Conservation (phyloP, 305 asterid species). For the Fraxinus angustifolia region DNA sequence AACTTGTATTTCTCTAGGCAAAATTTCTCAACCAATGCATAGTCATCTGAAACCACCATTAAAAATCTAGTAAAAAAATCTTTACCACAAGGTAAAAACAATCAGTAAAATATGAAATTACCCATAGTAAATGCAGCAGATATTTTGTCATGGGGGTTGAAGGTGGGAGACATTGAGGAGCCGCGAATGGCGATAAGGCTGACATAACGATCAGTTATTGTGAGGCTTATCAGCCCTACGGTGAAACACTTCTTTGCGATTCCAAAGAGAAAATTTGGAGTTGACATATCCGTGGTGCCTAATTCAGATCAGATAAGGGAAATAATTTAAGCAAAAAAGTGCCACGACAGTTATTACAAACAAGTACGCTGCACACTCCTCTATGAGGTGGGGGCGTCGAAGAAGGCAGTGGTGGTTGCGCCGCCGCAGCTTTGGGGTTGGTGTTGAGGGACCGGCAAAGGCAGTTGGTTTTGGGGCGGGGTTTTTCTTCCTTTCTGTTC, state of each 20-base stretch:
- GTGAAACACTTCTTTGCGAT: slow-evolving; percentile 52
- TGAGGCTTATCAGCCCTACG: slow-evolving; percentile 54
- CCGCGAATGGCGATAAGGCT: slow-evolving; percentile 68
- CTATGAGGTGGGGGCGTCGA: background rate
- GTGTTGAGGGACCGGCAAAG: slow-evolving; percentile 26
- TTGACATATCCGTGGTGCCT: slow-evolving; percentile 34
- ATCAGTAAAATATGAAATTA: slow-evolving; percentile 15
- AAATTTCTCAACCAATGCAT: slow-evolving; percentile 62
- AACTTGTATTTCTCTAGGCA: slow-evolving; percentile 72
- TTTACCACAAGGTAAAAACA: background rate
- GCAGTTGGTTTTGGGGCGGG: background rate
- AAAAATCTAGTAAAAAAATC: background rate
- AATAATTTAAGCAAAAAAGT: slow-evolving; percentile 15
- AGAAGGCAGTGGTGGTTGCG: background rate
- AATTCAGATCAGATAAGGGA: background rate
- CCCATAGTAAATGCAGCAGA: slow-evolving; percentile 41
- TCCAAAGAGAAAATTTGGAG: slow-evolving; percentile 38
- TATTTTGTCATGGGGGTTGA: slow-evolving; percentile 42
- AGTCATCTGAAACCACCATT: slow-evolving; percentile 50
- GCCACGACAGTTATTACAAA: background rate
- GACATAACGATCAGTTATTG: slow-evolving; percentile 67
- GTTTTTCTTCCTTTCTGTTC: background rate
- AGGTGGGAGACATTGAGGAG: slow-evolving; percentile 75
- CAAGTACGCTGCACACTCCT: background rate
- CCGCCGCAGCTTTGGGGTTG: background rate